Percentiles rank a stretch among this genome's conserved stretches.
These are phyloP conservation scores for Breviolum minutum DNA, from an alignment of 73 alveolate genomes.

Conservation along the genomic window DNA sequence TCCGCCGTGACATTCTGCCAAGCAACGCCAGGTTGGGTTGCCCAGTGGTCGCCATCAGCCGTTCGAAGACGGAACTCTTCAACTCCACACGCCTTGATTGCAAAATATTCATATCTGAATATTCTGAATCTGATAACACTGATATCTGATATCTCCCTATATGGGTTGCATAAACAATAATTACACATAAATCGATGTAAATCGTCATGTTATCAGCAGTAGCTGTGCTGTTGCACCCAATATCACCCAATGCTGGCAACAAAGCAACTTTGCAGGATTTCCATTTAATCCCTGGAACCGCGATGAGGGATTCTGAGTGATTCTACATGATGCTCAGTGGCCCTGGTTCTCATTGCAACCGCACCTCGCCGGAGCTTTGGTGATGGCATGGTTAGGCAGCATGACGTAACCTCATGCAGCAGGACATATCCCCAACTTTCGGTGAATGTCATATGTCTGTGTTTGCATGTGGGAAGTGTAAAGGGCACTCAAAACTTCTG, in stretches of 20 bases:
- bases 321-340: too few species aligned
- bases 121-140: background rate
- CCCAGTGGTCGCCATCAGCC: slow-evolving; percentile 83
- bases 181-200: too few species aligned
- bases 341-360: background rate
- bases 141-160: background rate
- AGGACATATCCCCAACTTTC: background rate
- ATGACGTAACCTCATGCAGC: slow-evolving; percentile 38
- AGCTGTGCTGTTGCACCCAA: too few species aligned
- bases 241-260: too few species aligned
- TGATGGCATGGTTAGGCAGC: slow-evolving; percentile 93
- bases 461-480: too few species aligned
- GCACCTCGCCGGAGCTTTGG: slow-evolving; percentile 56
- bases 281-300: too few species aligned
- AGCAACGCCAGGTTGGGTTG: slow-evolving; percentile 86
- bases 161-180: too few species aligned
- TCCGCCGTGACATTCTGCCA: background rate
- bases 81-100: slow-evolving; percentile 75
- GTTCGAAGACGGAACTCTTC: slow-evolving; percentile 70
- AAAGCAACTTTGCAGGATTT: too few species aligned
- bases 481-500: background rate
- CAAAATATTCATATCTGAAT: background rate
- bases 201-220: too few species aligned
- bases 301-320: too few species aligned
- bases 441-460: background rate